Percentiles rank a stretch among this genome's conserved stretches.
Conservation (phyloP, 75 land plant species). For the Pseudotsuga menziesii region DNA sequence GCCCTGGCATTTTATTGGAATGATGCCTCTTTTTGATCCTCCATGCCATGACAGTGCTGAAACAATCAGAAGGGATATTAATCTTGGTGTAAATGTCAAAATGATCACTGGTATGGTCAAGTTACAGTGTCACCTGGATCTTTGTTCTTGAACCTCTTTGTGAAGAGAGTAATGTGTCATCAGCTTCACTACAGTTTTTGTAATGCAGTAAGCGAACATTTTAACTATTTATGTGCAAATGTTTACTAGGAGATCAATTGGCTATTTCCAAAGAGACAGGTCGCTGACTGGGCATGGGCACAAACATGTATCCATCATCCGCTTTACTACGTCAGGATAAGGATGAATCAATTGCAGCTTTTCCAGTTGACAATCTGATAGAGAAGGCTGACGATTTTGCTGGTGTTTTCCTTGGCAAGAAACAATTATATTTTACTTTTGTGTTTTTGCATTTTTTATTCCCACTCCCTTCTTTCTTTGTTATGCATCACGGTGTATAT, state of each 20-base stretch:
- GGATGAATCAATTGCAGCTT: constrained; percentile 52
- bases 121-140: too few relatives aligned
- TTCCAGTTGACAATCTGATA: constrained; percentile 82
- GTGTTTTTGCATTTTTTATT: background rate
- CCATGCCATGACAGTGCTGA: too few relatives aligned
- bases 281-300: constrained; percentile 89
- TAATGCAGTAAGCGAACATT: background rate
- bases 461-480: background rate
- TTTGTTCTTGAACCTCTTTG: too few relatives aligned
- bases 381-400: constrained; percentile 93
- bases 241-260: constrained; percentile 52
- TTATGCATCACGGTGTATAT: background rate
- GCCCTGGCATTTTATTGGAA: too few relatives aligned
- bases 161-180: too few relatives aligned
- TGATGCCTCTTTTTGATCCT: too few relatives aligned
- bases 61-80: too few relatives aligned
- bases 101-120: too few relatives aligned
- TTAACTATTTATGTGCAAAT: too few relatives aligned
- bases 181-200: background rate
- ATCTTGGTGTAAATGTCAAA: too few relatives aligned
- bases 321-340: constrained; percentile 64
- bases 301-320: constrained; percentile 97
- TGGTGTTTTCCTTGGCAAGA: constrained; percentile 80
- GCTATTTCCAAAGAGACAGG: constrained; percentile 93
- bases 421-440: background rate